Base-by-base conservation (phyloP, 2,329 filamentous ascomycete genomes). In the Fusarium longipes region DNA sequence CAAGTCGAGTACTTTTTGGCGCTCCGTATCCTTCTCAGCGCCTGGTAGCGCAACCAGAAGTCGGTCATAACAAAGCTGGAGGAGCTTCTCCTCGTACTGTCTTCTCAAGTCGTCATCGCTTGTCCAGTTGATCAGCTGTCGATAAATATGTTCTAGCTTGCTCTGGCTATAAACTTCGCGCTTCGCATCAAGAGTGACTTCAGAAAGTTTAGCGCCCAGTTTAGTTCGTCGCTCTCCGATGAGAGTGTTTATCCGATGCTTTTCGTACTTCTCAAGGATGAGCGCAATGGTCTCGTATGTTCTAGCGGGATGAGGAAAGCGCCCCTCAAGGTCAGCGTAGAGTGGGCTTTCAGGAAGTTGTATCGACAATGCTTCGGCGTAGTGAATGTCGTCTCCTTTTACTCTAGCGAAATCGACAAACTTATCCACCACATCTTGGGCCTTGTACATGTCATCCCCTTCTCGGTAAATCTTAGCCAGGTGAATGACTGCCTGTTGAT, bases 201-300 rank as follows among this genome's bases (percentile, higher is more conserved):
- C 91, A 38, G 87, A 89, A 57, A 97, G 84, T 43, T 88, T 91
- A 11, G 94, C 93, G 39, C 96, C 96, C 4, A 99, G 84, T 35
- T 96, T 87, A 2, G 94, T 97, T 66, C 94, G 87, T 40, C 96
- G 88, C 78, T 97, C 93, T 30, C 91, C 93, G 69, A 99, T 96
- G 59, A 97, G 87, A 6, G 87, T 92, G 75, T 97, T 97, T 77
- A 97, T 95, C 30, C 88, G 90, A 75, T 95, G 91, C 75, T 91
- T 94, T 79, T 99, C 96, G 63, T 96, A 92, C 3, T 87, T 82
- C 75, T 98, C 96, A 5, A 92, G 85, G 20, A 97, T 91, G 70
- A 96, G 90, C 15, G 93, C 92, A 54, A 98, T 89, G 32, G 87
- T 90, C 70, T 89, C 90, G 77, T 96, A 97, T 1, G 92, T 96